These are phyloP conservation scores for Kwoniella pini DNA, from an alignment of 768 basidiomycete species.

Conservation along the genomic window DNA sequence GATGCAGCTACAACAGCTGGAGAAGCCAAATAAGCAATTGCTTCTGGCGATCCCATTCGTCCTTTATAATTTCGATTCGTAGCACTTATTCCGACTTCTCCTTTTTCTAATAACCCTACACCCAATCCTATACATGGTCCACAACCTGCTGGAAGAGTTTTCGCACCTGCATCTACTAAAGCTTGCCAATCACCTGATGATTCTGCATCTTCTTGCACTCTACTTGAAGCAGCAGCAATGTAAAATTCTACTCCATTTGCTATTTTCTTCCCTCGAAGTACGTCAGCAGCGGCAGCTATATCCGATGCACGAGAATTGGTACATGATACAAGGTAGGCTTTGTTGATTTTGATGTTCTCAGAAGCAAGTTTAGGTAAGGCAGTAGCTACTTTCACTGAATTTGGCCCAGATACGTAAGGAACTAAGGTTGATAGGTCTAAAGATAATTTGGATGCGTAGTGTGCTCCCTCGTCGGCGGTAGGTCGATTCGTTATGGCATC, in stretches of 20 bases:
- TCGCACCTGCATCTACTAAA: slow-evolving; percentile 83
- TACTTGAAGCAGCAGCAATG: slow-evolving; percentile 90
- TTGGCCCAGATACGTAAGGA: slow-evolving; percentile 94
- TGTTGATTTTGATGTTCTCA: slow-evolving; percentile 77
- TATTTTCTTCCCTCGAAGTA: slow-evolving; percentile 73
- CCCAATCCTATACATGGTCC: slow-evolving; percentile 98
- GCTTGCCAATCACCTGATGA: slow-evolving; percentile 81
- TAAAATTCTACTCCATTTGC: slow-evolving; percentile 93
- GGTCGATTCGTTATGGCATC: slow-evolving; percentile 61
- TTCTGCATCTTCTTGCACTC: slow-evolving; percentile 89
- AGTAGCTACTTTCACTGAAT: slow-evolving; percentile 95
- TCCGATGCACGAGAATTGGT: slow-evolving; percentile 97
- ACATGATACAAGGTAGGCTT: slow-evolving; percentile 97
- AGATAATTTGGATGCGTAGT: slow-evolving; percentile 82
- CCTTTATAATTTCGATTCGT: slow-evolving; percentile 99
- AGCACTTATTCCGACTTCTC: slow-evolving; percentile 92
- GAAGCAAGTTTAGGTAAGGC: slow-evolving; percentile 81
- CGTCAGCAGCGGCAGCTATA: slow-evolving; percentile 86
- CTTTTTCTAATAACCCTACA: slow-evolving; percentile 86
- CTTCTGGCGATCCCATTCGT: slow-evolving; percentile 94
- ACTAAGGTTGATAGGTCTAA: slow-evolving; percentile 92
- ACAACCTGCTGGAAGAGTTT: slow-evolving; percentile 89
- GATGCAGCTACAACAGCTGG: slow-evolving; percentile 97
- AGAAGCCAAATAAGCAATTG: slow-evolving; percentile 91
- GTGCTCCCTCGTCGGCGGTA: slow-evolving; percentile 72